Conservation (phyloP, 257 asterid species). For the Hygrophila difformis region DNA sequence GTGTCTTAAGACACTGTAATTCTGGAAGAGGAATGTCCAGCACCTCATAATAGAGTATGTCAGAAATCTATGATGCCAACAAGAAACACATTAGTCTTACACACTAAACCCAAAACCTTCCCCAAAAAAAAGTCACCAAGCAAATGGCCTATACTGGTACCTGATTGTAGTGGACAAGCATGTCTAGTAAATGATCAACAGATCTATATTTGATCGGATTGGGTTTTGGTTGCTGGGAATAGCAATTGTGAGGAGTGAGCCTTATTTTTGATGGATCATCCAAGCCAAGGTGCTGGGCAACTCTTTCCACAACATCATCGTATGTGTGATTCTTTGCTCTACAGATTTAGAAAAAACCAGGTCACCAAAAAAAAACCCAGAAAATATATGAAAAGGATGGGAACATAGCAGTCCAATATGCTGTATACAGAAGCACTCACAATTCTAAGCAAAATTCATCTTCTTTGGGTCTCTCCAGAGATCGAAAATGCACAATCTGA, state of each 20-base stretch:
- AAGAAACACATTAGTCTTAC: slow-evolving; percentile 5
- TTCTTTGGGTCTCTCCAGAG: slow-evolving; percentile 86
- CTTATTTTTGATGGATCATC: slow-evolving; percentile 92
- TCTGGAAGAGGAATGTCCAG: slow-evolving; percentile 98
- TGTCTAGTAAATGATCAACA: slow-evolving; percentile 76
- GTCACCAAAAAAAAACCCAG: slow-evolving; percentile 6
- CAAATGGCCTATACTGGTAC: slow-evolving; percentile 23
- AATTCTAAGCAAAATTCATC: slow-evolving; percentile 85
- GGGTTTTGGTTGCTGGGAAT: slow-evolving; percentile 98
- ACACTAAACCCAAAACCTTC: no score
- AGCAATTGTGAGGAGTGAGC: slow-evolving; percentile 97
- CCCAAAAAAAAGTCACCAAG: background rate
- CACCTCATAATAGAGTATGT: slow-evolving; percentile 89
- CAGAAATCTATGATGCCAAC: slow-evolving; percentile 56
- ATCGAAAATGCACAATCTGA: slow-evolving; percentile 90
- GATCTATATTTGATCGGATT: slow-evolving; percentile 77
- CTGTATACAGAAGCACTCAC: slow-evolving; percentile 70
- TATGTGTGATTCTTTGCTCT: slow-evolving; percentile 91
- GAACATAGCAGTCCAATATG: slow-evolving; percentile 1
- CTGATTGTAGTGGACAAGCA: slow-evolving; percentile 99
- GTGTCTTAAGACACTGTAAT: slow-evolving; percentile 82
- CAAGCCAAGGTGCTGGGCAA: slow-evolving; percentile 75
- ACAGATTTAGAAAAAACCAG: slow-evolving; percentile 19
- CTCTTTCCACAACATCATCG: slow-evolving; percentile 91
- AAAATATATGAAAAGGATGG: background rate